These are phyloP conservation scores for Ramalina peruviana DNA, from an alignment of 495 filamentous ascomycete species.

Conservation along the genomic window DNA sequence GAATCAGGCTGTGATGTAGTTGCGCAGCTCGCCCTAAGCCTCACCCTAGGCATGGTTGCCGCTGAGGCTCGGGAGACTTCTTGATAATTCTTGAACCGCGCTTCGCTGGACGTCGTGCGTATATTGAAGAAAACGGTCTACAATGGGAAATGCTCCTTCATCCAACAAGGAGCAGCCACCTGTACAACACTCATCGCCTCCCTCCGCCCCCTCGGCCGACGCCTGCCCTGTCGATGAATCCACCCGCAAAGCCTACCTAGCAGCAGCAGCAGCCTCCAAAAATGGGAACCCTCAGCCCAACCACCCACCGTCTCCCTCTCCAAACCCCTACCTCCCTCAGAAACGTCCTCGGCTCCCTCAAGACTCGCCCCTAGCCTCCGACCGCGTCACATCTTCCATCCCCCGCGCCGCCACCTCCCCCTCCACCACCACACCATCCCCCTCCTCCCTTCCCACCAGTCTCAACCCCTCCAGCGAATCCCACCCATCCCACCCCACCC, in stretches of 20 bases:
- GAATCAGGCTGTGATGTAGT: slow-evolving; percentile 11
- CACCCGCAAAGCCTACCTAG: slow-evolving; percentile 70
- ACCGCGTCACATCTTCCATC: slow-evolving; percentile 71
- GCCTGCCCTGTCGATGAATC: slow-evolving; percentile 81
- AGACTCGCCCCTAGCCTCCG: slow-evolving; percentile 28
- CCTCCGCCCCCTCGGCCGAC: slow-evolving; percentile 1
- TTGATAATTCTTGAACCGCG: too few species aligned
- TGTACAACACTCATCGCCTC: slow-evolving; percentile 19
- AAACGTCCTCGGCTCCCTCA: slow-evolving; percentile 16
- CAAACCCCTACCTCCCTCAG: slow-evolving; percentile 27
- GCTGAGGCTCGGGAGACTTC: not conserved
- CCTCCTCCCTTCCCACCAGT: slow-evolving; percentile 19
- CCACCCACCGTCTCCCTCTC: not conserved
- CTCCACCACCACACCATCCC: slow-evolving; percentile 17
- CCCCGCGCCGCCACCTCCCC: slow-evolving; percentile 44
- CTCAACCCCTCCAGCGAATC: slow-evolving; percentile 14
- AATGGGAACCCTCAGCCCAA: slow-evolving; percentile 14
- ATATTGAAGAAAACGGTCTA: not conserved
- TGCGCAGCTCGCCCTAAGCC: slow-evolving; percentile 11
- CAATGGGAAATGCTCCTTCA: slow-evolving; percentile 9
- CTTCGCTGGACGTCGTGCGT: not conserved
- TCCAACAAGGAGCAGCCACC: slow-evolving; percentile 9
- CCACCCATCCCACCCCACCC: slow-evolving; percentile 32
- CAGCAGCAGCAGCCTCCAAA: slow-evolving; percentile 12
- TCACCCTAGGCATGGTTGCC: not conserved